Base-by-base conservation (phyloP, 192 early-diverging fungal species). In the Endogone sp. region DNA sequence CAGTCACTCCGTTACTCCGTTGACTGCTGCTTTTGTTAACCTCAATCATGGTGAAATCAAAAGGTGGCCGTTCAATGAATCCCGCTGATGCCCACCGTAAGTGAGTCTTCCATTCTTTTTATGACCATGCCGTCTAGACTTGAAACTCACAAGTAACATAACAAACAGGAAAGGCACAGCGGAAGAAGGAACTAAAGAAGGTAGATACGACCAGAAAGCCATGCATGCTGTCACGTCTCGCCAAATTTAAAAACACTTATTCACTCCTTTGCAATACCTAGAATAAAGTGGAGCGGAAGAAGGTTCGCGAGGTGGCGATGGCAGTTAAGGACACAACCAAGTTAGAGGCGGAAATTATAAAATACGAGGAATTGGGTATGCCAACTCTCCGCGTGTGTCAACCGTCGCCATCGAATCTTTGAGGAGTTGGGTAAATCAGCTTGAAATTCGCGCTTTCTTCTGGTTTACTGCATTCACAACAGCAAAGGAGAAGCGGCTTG, bases 221-320 rank as follows among this genome's bases (percentile, higher is more conserved):
- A n/a, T n/a, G n/a, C n/a, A n/a, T n/a, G n/a, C n/a, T n/a, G n/a
- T n/a, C 37, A 49, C 37, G 0, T 49, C 37, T 49, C 37, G 37
- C 37, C 37, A 49, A 49, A 49, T 16, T 49, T 49, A 16, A 0
- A 49, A 16, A 49, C 37, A 49, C 37, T 49, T 49, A 1, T n/a
- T n/a, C n/a, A n/a, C n/a, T n/a, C n/a, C n/a, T n/a, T n/a, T n/a
- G n/a, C n/a, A n/a, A n/a, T n/a, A 56, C 27, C 24, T 71, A 90
- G 88, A 90, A 88, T 74, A 90, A 88, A 78, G 86, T 84, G 28
- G 83, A 80, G 22, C 79, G 86, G 61, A 86, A 87, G 68, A 81
- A 81, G 56, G 76, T 77, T 27, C 81, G 86, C 37, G 72, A 81
- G 62, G 64, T 84, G 21, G 76, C 80, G 20, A 72, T 84, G 24